Conservation (phyloP, 768 basidiomycete species). For the Leccinum subgranulosum region DNA sequence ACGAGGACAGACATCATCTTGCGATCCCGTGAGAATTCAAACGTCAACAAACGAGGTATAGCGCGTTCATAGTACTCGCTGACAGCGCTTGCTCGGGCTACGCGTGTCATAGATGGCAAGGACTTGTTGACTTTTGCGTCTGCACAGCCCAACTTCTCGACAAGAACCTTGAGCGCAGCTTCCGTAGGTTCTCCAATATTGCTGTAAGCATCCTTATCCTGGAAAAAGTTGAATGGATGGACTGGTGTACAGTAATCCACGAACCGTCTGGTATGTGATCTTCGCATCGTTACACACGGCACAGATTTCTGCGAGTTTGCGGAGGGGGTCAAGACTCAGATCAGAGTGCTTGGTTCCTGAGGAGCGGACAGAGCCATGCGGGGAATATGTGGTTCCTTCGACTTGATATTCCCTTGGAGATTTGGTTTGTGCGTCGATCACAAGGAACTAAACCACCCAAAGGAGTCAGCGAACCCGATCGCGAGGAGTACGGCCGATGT, state of each 20-base stretch:
- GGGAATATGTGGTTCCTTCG: slow-evolving; percentile 91
- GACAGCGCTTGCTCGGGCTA: slow-evolving; percentile 74
- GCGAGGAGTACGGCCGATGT: slow-evolving; percentile 1
- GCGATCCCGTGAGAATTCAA: slow-evolving; percentile 97
- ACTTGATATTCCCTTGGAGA: slow-evolving; percentile 69
- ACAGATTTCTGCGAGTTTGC: slow-evolving; percentile 86
- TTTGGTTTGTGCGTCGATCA: slow-evolving; percentile 55
- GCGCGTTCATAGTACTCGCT: slow-evolving; percentile 77
- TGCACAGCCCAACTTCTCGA: slow-evolving; percentile 86
- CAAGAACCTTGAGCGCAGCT: slow-evolving; percentile 92
- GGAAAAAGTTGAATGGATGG: slow-evolving; percentile 6
- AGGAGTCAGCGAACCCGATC: slow-evolving; percentile 10
- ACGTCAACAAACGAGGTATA: slow-evolving; percentile 83
- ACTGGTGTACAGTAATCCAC: slow-evolving; percentile 17
- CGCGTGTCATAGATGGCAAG: slow-evolving; percentile 52
- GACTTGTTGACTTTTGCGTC: slow-evolving; percentile 57
- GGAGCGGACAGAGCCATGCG: slow-evolving; percentile 68
- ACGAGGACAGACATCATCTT: slow-evolving; percentile 99
- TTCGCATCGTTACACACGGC: slow-evolving; percentile 95
- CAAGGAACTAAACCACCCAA: slow-evolving; percentile 58
- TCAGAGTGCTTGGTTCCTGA: slow-evolving; percentile 62
- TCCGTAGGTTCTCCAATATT: slow-evolving; percentile 97
- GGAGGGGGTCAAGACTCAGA: slow-evolving; percentile 65
- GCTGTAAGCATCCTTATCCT: slow-evolving; percentile 78
- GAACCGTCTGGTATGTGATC: slow-evolving; percentile 76